Evolutionary conservation across 1,139 yeast genomes (phyloP).

Genomic region (Entelexis paramagnoliae): DNA sequence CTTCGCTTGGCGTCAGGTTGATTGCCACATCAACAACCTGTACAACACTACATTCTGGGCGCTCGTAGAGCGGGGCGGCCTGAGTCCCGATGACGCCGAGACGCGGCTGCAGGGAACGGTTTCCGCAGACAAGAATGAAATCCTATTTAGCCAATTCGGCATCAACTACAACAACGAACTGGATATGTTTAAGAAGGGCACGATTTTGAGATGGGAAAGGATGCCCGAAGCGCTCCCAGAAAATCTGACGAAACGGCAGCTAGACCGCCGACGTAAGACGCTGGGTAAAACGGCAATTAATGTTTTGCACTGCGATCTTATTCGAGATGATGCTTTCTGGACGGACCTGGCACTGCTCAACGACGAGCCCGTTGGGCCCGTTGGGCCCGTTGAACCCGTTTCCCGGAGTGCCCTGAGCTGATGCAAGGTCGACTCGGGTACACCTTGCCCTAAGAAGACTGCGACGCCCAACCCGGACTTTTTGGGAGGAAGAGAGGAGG

Average conservation of each 20-base stretch:
- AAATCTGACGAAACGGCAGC: constrained; percentile 39
- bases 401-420: neutral
- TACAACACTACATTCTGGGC: constrained; percentile 93
- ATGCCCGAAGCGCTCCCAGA: constrained; percentile 9
- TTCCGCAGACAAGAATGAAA: constrained; percentile 77
- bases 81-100: constrained; percentile 72
- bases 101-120: constrained; percentile 59
- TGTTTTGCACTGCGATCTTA: constrained; percentile 47
- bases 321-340: constrained; percentile 50
- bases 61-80: constrained; percentile 57
- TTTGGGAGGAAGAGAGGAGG: neutral
- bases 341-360: constrained; percentile 9
- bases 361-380: constrained; percentile 10
- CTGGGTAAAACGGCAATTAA: constrained; percentile 42
- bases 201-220: constrained; percentile 52
- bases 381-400: no score
- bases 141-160: constrained; percentile 63
- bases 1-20: constrained; percentile 91
- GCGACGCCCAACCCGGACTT: neutral
- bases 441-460: neutral
- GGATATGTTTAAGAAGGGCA: constrained; percentile 80
- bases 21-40: constrained; percentile 88
- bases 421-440: no score
- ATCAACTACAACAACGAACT: constrained; percentile 86
- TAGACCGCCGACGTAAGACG: constrained; percentile 41